These are phyloP conservation scores for Rubus parviflorus DNA, from an alignment of 306 rosid genomes.

Conservation along the genomic window DNA sequence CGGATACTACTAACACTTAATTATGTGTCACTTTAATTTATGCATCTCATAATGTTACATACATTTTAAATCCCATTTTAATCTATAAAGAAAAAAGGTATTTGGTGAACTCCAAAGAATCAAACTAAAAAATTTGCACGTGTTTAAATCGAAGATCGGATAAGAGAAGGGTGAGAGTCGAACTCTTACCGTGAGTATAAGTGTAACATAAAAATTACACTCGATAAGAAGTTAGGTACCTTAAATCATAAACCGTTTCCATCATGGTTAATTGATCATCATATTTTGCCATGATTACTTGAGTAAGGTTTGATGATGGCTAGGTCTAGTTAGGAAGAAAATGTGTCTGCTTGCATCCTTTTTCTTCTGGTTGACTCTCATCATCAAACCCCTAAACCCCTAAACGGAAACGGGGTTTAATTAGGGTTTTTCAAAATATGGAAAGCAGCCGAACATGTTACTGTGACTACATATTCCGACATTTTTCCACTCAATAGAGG, in stretches of 20 bases:
- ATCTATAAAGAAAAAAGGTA: too few species aligned
- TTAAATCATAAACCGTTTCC: too few species aligned
- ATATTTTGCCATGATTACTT: not conserved
- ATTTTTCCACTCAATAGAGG: constrained; percentile 29
- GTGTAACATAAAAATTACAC: too few species aligned
- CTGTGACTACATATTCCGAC: constrained; percentile 51
- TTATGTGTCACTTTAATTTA: not conserved
- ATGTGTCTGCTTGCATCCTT: not conserved
- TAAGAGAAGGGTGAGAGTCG: not conserved
- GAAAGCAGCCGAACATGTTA: constrained; percentile 18
- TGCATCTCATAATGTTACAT: not conserved
- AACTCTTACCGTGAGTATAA: not conserved
- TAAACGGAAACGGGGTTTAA: not conserved
- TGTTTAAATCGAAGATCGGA: not conserved
- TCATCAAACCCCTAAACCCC: not conserved
- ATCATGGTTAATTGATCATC: not conserved
- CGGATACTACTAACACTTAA: not conserved
- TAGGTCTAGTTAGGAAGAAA: not conserved
- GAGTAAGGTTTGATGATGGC: not conserved
- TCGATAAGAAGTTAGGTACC: too few species aligned
- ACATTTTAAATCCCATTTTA: not conserved
- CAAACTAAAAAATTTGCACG: not conserved
- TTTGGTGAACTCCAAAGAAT: not conserved
- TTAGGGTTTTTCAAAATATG: not conserved
- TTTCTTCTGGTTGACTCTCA: not conserved